phyloP scores from a whole-genome alignment of 768 basidiomycete genomes.

The Coprinellus aureogranulatus region DNA sequence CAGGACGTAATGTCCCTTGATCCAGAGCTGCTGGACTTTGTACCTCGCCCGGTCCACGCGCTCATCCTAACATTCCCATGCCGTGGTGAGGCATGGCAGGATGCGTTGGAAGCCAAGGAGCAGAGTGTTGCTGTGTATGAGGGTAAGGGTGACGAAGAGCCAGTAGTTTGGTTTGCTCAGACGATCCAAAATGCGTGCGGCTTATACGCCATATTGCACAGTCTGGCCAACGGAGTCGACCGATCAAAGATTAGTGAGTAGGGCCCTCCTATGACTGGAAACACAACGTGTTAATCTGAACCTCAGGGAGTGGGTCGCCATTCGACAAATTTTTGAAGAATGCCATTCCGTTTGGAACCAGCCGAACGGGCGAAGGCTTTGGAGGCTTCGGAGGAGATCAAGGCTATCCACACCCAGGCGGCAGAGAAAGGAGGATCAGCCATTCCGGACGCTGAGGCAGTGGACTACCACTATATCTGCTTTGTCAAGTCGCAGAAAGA shows the following conservation, averaged over 20 bases:
- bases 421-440: slow-evolving; percentile 29
- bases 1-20: slow-evolving; percentile 34
- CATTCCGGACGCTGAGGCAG: slow-evolving; percentile 27
- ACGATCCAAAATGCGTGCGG: slow-evolving; percentile 41
- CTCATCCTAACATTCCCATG: slow-evolving; percentile 29
- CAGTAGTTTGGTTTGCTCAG: slow-evolving; percentile 35
- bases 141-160: slow-evolving; percentile 28
- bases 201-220: slow-evolving; percentile 34
- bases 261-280: background rate
- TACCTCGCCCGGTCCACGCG: slow-evolving; percentile 30
- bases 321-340: slow-evolving; percentile 24
- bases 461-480: slow-evolving; percentile 32
- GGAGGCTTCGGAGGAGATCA: slow-evolving; percentile 26
- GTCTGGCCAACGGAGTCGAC: slow-evolving; percentile 27
- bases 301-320: slow-evolving; percentile 22
- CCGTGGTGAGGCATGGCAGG: slow-evolving; percentile 20
- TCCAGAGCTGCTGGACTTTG: slow-evolving; percentile 29
- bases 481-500: slow-evolving; percentile 29
- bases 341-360: slow-evolving; percentile 23
- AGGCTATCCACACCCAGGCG: slow-evolving; percentile 27
- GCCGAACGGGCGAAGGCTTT: slow-evolving; percentile 27
- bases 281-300: background rate
- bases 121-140: slow-evolving; percentile 21
- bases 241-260: slow-evolving; percentile 21
- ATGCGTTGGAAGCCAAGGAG: slow-evolving; percentile 19